Base-by-base conservation (phyloP, 441 rosid genomes). In the Aleurites moluccanus region DNA sequence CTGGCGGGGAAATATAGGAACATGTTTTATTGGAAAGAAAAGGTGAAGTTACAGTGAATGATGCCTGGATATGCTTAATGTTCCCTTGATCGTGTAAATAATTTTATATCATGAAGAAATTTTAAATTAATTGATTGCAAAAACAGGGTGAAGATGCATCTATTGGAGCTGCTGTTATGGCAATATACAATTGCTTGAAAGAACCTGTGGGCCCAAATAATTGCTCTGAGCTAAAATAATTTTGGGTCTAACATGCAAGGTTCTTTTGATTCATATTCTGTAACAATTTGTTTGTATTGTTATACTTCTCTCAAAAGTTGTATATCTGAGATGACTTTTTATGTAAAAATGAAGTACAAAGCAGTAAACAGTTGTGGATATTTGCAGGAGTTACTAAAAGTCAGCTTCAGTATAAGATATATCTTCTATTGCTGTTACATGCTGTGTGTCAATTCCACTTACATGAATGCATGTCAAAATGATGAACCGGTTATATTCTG, bases 1-100 rank as follows among this genome's bases (percentile, higher is more conserved):
- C 79, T 94, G 72, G 91, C 97, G 0, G 93, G 98, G 82, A 94
- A 88, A 75, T 92, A 94, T 68, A 94, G 97, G 44, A 92, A 91
- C 83, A 87, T 91, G 70, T 91, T 94, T 78, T 92, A 89, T 72
- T 94, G 97, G 91, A 89, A 80, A 75, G 90, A 88, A 71, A 84
- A 83, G 81, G 92, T 83, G 67, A 76, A 59, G 30, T 55, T 59
- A 13, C 72, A 42, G 64, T 13, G 40, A 62, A 67, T 13, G 40
- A 62, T 59, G 45, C 3, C 23, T 68, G 13, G 3, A 53, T 72
- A 64, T 3, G 72, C 35, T 14, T 47, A 47, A 53, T 16, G 61
- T 23, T 59, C 50, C 76, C 44, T 66, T 10, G 20, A 23, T 33
- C 47, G 27, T 47, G 53, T 40, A 7, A 2, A 13, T 25, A 64